Conservation (phyloP, 2,329 filamentous ascomycete genomes). For the Aureobasidium subglaciale region DNA sequence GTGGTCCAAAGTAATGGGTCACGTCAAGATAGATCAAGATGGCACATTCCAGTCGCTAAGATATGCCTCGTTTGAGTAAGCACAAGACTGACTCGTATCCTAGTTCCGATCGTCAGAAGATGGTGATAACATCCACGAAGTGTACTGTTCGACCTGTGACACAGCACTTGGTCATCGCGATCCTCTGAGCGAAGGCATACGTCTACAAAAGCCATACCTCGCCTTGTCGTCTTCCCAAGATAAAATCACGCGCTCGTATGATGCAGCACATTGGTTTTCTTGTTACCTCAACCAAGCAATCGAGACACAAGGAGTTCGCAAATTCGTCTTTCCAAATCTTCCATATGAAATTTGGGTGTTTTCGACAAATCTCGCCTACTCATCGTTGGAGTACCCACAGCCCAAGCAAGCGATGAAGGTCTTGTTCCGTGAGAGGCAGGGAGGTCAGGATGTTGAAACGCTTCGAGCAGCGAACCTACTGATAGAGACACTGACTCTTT, state of each 20-base stretch:
- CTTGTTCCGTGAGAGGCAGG: constrained; percentile 38
- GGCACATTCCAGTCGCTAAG: background rate
- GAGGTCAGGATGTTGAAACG: constrained; percentile 25
- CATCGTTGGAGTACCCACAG: constrained; percentile 36
- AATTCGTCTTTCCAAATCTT: constrained; percentile 56
- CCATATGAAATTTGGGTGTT: constrained; percentile 47
- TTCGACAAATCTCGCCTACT: constrained; percentile 52
- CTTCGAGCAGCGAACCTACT: constrained; percentile 34
- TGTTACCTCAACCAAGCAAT: constrained; percentile 50
- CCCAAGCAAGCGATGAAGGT: constrained; percentile 51
- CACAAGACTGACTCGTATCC: background rate
- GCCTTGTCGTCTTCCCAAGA: constrained; percentile 8
- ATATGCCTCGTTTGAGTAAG: constrained; percentile 20
- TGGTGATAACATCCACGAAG: background rate
- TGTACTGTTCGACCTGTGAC: background rate
- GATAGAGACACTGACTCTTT: constrained; percentile 41
- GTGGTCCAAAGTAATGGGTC: constrained; percentile 25
- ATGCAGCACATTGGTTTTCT: constrained; percentile 40
- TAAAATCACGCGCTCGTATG: constrained; percentile 18
- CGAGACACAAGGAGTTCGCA: constrained; percentile 48
- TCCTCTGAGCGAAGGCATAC: constrained; percentile 36
- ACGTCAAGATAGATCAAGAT: constrained; percentile 16
- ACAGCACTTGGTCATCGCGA: constrained; percentile 35
- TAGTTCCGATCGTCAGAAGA: background rate
- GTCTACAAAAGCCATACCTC: constrained; percentile 27